Conservation (phyloP, 345 rosid species). For the Moricandia moricandioides region DNA sequence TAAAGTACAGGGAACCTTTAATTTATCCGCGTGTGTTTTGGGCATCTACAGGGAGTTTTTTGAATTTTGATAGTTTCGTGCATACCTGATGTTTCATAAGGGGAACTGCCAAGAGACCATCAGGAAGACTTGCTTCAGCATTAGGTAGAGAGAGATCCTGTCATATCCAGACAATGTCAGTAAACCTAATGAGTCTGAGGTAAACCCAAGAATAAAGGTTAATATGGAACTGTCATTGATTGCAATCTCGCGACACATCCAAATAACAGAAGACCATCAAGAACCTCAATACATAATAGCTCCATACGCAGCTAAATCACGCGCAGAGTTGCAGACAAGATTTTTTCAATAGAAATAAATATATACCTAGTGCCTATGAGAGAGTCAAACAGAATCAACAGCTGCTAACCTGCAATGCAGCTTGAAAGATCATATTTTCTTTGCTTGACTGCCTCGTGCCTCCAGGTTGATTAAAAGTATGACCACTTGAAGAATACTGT, state of each 20-base stretch:
- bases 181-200: slow-evolving; percentile 16
- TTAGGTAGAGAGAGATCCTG: slow-evolving; percentile 83
- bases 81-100: slow-evolving; percentile 93
- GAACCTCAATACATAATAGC: slow-evolving; percentile 7
- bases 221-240: neutral
- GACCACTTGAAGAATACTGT: slow-evolving; percentile 32
- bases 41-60: neutral
- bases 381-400: neutral
- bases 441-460: slow-evolving; percentile 45
- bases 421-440: slow-evolving; percentile 56
- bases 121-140: slow-evolving; percentile 78
- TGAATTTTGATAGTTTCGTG: neutral
- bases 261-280: neutral
- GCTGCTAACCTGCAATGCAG: slow-evolving; percentile 75
- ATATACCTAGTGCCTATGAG: neutral
- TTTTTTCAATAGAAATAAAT: neutral
- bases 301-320: slow-evolving; percentile 2
- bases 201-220: neutral
- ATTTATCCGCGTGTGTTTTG: neutral
- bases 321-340: neutral
- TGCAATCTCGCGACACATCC: neutral
- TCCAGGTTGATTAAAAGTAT: slow-evolving; percentile 38
- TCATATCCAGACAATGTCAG: slow-evolving; percentile 27
- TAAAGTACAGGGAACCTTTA: neutral
- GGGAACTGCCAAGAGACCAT: slow-evolving; percentile 75